Base-by-base conservation (phyloP, 495 filamentous ascomycete species). In the Echria macrotheca region DNA sequence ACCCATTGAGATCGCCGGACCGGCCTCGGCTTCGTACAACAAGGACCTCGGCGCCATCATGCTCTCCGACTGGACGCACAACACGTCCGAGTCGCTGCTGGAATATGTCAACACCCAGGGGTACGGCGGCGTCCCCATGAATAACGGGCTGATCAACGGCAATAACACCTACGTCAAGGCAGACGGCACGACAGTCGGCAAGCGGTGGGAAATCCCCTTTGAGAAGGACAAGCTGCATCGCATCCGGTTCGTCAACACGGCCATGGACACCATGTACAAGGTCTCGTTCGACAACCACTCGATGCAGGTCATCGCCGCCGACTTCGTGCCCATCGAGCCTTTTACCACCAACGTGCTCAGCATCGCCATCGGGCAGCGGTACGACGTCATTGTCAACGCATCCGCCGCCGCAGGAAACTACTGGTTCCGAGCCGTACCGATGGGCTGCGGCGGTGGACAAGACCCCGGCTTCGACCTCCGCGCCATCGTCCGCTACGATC, bases 311-410 rank as follows among this genome's bases (percentile, higher is more conserved):
- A 71, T 78, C 32, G 63, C 60, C 3, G 64, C 47, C 28, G 74
- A 79, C 51, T 69, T 69, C 19, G 70, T 75, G 3, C 67, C 74
- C 10, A 65, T 82, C 50, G 47, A 61, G 23, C 75, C 77, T 1
- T 76, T 72, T 26, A 45, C 24, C 17, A 47, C 76, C 46, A 65
- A 69, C 4, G 53, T 77, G 5, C 51, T 85, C 14, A 59, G 65
- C 18, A 68, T 87, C 36, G 76, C 59, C 18, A 79, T 85, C 53
- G 83, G 80, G 3, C 81, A 87, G 60, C 73, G 84, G 18, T 83
- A 83, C 61, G 76, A 85, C 50, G 64, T 87, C 15, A 74, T 85
- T 40, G 70, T 87, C 28, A 71, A 74, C 23, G 82, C 81, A 9
- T 68, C 78, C 44, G 61, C 75, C 38, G 49, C 14, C 33, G 37